A percentile compares a stretch with the other conserved stretches of the same genome.
phyloP scores from a whole-genome alignment of 73 alveolate species.

The Effrenium voratum region DNA sequence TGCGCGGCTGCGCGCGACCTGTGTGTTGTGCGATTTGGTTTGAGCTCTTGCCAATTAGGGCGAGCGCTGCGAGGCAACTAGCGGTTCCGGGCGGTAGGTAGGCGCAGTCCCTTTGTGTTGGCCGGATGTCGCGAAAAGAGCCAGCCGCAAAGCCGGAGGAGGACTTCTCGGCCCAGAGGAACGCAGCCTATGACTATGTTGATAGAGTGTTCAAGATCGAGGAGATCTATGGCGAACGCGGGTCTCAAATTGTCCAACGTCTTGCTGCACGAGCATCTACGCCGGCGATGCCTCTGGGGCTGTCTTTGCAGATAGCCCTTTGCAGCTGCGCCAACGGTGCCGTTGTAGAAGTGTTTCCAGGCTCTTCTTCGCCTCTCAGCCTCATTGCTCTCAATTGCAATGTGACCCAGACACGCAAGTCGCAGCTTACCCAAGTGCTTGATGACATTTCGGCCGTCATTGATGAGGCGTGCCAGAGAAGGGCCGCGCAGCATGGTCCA shows the following conservation, averaged over 20 bases:
- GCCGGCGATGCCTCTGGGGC: neutral
- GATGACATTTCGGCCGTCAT: neutral
- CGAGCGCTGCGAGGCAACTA: no score
- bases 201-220: neutral
- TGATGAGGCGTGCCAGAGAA: neutral
- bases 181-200: neutral
- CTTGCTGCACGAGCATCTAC: neutral
- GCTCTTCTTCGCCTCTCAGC: neutral
- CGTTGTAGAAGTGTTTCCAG: neutral
- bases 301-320: conserved; percentile 11
- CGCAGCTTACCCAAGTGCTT: neutral
- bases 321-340: neutral
- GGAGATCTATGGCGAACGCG: neutral
- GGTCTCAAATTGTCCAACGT: neutral
- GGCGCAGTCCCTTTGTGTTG: no score
- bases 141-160: neutral
- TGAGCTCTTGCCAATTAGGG: no score
- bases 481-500: neutral
- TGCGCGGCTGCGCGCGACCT: no score
- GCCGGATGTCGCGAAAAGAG: no score
- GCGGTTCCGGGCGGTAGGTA: no score
- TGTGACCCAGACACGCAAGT: neutral
- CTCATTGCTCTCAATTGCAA: neutral
- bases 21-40: no score
- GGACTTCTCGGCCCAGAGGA: neutral